Conservation (phyloP, 495 filamentous ascomycete genomes). For the Xylaria telfairii region DNA sequence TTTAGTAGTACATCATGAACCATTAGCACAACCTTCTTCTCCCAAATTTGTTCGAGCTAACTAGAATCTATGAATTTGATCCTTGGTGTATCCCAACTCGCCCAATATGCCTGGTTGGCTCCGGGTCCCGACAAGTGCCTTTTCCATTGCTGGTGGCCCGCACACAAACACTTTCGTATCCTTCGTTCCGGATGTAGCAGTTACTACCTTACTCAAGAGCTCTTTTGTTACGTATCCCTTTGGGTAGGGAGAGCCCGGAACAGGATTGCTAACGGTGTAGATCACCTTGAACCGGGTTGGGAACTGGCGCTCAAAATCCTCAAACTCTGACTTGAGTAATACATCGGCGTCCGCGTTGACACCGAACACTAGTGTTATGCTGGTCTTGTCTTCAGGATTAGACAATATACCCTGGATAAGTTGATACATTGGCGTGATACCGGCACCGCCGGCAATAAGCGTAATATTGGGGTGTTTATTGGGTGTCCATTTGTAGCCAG, state of each 20-base stretch:
- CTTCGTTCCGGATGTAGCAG: conserved; percentile 42
- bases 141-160: conserved; percentile 69
- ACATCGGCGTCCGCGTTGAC: conserved; percentile 68
- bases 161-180: conserved; percentile 69
- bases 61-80: conserved; percentile 63
- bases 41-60: neutral
- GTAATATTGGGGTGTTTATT: conserved; percentile 62
- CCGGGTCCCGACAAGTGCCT: conserved; percentile 55
- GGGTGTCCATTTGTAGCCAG: conserved; percentile 59
- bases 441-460: conserved; percentile 67
- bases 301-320: conserved; percentile 56
- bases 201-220: conserved; percentile 55
- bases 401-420: conserved; percentile 64
- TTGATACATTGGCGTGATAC: conserved; percentile 70
- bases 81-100: conserved; percentile 59
- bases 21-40: neutral
- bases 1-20: neutral
- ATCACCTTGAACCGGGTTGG: conserved; percentile 63
- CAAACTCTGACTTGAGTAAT: conserved; percentile 62
- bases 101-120: conserved; percentile 51
- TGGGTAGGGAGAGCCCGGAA: conserved; percentile 45
- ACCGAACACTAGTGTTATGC: conserved; percentile 68
- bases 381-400: conserved; percentile 66
- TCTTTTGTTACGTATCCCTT: conserved; percentile 65
- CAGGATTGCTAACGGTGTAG: conserved; percentile 63